A percentile compares a stretch with the other conserved stretches of the same genome.
phyloP scores from a whole-genome alignment of 805 yeast species.

The Candida krabiensis region DNA sequence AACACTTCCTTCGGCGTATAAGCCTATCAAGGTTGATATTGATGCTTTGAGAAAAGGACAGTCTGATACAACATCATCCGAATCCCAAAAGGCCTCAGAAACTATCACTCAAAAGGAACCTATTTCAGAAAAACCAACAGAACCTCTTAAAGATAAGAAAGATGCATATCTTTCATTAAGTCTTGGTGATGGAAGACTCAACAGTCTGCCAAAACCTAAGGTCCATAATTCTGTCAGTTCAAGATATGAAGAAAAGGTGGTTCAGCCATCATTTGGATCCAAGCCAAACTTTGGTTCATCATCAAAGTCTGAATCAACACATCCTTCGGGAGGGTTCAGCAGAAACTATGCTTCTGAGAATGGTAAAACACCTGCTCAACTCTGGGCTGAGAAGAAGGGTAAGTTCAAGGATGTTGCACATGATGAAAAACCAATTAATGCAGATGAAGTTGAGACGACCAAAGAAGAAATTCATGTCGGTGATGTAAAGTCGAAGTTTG shows the following conservation, averaged over 20 bases:
- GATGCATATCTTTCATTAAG: constrained; percentile 29
- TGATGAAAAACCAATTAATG: constrained; percentile 32
- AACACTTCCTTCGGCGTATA: constrained; percentile 60
- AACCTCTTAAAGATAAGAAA: constrained; percentile 42
- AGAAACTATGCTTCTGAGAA: constrained; percentile 62
- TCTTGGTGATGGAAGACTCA: constrained; percentile 48
- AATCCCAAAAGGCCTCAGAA: constrained; percentile 22
- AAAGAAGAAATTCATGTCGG: constrained; percentile 33
- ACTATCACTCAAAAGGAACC: constrained; percentile 34
- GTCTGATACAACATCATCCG: constrained; percentile 42
- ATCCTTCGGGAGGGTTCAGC: constrained; percentile 58
- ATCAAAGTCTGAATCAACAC: constrained; percentile 40
- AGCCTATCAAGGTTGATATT: constrained; percentile 64
- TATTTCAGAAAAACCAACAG: constrained; percentile 44
- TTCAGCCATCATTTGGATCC: constrained; percentile 36
- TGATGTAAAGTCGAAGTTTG: constrained; percentile 33
- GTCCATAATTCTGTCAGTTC: constrained; percentile 49
- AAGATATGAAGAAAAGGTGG: constrained; percentile 40
- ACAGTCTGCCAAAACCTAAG: constrained; percentile 66
- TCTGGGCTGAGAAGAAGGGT: constrained; percentile 92
- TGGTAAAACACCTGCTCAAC: constrained; percentile 92
- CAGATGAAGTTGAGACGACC: constrained; percentile 20
- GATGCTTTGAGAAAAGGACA: constrained; percentile 51
- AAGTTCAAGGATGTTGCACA: constrained; percentile 47
- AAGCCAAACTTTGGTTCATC: constrained; percentile 27